Evolutionary conservation across 2,329 filamentous ascomycete species (phyloP), one percentile per base, ranked within the genome.

Genomic region (Penicillium sp.): DNA sequence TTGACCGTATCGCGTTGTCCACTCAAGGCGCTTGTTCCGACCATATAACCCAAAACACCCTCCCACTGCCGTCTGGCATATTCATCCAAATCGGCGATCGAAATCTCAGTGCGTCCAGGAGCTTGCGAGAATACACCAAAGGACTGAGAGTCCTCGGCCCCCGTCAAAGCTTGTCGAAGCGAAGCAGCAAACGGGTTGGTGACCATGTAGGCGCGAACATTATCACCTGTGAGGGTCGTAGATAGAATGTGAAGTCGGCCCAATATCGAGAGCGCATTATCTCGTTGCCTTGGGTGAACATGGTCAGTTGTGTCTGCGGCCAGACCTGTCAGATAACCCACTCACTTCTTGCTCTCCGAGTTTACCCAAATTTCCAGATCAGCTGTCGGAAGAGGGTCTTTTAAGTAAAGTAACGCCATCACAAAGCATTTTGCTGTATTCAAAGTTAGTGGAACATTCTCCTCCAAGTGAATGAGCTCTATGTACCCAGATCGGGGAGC

Each of bases 31-130:
- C 71, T 72, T 60, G 65, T 80, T 67, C 83, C 81, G 18, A 99
- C 94, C 70, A 99, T 92, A 68, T 91, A 99, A 72, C 97, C 94
- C 44, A 99, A 75, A 27, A 99, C 96, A 26, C 91, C 89, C 73
- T 99, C 95, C 92, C 94, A 99, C 69, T 96, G 92, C 64, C 83
- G 84, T 51, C 90, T 84, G 5, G 94, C 91, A 74, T 93, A 95
- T 27, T 85, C 82, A 68, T 99, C 94, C 53, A 99, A 81, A 62
- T 89, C 90, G 1, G 82, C 67, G 10, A 91, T 74, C 55, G 88
- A 85, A 45, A 94, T 83, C 45, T 84, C 81, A 51, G 80, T 77
- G 38, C 84, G 81, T 32, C 84, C 79, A 3, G 84, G 79, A 7
- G 86, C 80, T 11, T 79, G 81, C 16, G 89, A 92, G 1, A 91